Percentiles rank a stretch among this genome's conserved stretches.
These are phyloP conservation scores for Penicillium tannophilum DNA, from an alignment of 495 filamentous ascomycete species.

Conservation along the genomic window DNA sequence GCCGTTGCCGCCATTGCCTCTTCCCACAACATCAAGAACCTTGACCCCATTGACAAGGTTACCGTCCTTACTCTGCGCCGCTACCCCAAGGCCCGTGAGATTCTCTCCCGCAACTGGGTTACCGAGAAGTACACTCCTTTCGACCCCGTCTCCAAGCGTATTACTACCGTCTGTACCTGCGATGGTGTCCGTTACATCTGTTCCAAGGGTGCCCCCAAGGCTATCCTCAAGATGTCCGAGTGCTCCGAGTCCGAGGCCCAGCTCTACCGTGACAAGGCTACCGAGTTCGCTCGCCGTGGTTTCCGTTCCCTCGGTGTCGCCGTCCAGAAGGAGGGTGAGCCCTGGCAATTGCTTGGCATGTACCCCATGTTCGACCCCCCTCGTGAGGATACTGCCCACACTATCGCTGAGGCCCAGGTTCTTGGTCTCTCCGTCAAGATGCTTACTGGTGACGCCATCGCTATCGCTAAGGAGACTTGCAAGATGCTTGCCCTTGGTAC, in stretches of 20 bases:
- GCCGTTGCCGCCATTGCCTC: conserved; percentile 73
- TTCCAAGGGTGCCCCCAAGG: conserved; percentile 76
- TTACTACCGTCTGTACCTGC: conserved; percentile 66
- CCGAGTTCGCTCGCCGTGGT: conserved; percentile 76
- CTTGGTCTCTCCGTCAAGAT: conserved; percentile 79
- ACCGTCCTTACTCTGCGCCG: conserved; percentile 73
- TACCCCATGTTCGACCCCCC: conserved; percentile 79
- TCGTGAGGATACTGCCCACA: conserved; percentile 76
- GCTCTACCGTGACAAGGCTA: conserved; percentile 68
- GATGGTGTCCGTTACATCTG: conserved; percentile 68
- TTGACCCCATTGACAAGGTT: conserved; percentile 78
- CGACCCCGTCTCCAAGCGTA: conserved; percentile 79
- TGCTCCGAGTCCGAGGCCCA: conserved; percentile 65
- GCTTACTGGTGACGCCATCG: conserved; percentile 78
- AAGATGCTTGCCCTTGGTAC: conserved; percentile 77
- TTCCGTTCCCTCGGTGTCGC: conserved; percentile 82
- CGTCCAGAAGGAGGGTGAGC: conserved; percentile 65
- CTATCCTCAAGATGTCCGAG: conserved; percentile 65
- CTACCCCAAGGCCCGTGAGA: conserved; percentile 72
- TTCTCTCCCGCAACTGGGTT: conserved; percentile 68
- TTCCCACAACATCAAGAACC: conserved; percentile 75
- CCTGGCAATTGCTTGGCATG: conserved; percentile 72
- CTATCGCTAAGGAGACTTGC: conserved; percentile 80
- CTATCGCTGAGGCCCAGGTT: conserved; percentile 74
- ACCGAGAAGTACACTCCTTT: conserved; percentile 78